phyloP scores from a whole-genome alignment of 129 eudicot genomes.

The Tanacetum coccineum region DNA sequence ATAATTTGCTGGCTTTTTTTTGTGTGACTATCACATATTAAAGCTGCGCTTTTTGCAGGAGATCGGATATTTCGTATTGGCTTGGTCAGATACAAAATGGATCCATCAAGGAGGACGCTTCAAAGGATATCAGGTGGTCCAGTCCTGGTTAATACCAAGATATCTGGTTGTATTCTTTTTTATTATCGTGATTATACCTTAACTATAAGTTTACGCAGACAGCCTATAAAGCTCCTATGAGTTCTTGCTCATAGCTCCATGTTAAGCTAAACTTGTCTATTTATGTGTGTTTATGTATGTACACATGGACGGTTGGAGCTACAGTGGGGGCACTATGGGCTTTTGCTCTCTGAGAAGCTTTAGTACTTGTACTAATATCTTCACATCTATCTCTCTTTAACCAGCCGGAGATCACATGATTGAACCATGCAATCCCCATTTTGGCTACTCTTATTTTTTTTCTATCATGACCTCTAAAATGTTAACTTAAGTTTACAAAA shows the following conservation, averaged over 20 bases:
- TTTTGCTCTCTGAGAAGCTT: too few species aligned
- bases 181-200: conserved; percentile 14
- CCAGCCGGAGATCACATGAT: too few species aligned
- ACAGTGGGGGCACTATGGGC: too few species aligned
- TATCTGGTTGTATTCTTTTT: not conserved
- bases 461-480: too few species aligned
- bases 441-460: too few species aligned
- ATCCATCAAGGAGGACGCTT: conserved; percentile 71
- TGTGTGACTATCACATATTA: not conserved
- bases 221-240: not conserved
- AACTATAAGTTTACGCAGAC: not conserved
- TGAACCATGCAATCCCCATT: too few species aligned
- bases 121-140: conserved; percentile 81
- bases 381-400: too few species aligned
- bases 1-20: conserved; percentile 1
- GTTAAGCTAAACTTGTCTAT: conserved; percentile 4
- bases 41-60: conserved; percentile 46
- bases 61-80: conserved; percentile 83
- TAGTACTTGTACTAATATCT: too few species aligned
- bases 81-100: conserved; percentile 80
- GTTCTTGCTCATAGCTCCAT: not conserved
- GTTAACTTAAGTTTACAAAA: too few species aligned
- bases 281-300: not conserved
- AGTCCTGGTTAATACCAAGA: conserved; percentile 19
- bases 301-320: not conserved